Evolutionary conservation across 2,329 filamentous ascomycete species (phyloP).

Genomic region (Mollisia scopiformis): DNA sequence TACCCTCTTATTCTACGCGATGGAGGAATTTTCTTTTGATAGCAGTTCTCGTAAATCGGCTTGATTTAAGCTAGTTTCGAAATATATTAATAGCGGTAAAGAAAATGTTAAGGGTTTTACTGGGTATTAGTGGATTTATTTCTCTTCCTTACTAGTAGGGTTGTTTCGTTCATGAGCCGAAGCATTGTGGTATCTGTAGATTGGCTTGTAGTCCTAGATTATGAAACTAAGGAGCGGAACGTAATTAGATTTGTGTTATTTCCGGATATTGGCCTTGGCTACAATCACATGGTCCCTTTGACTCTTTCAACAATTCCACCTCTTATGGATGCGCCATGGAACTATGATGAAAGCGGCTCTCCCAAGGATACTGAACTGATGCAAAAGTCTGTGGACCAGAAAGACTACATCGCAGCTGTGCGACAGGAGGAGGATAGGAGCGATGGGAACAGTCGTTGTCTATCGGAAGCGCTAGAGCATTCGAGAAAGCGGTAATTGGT

Average conservation of each 20-base stretch:
- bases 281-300: slow-evolving; percentile 12
- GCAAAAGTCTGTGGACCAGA: background rate
- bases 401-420: slow-evolving; percentile 1
- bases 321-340: slow-evolving; percentile 14
- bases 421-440: slow-evolving; percentile 2
- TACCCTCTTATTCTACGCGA: background rate
- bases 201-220: slow-evolving; percentile 5
- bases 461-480: background rate
- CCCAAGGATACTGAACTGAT: slow-evolving; percentile 7
- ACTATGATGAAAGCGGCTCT: slow-evolving; percentile 8
- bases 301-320: slow-evolving; percentile 5
- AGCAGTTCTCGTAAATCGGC: background rate
- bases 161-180: background rate
- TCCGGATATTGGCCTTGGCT: slow-evolving; percentile 9
- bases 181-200: slow-evolving; percentile 3
- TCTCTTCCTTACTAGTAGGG: slow-evolving; percentile 2
- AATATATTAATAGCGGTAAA: background rate
- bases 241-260: slow-evolving; percentile 7
- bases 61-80: background rate
- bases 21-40: background rate
- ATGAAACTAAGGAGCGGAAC: slow-evolving; percentile 1
- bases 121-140: slow-evolving; percentile 6
- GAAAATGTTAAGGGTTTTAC: slow-evolving; percentile 3
- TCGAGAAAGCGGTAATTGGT: slow-evolving; percentile 8
- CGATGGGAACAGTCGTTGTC: slow-evolving; percentile 1